Evolutionary conservation across 2,329 filamentous ascomycete species (phyloP), one percentile per base, ranked within the genome.

Genomic region (Diplodia intermedia): DNA sequence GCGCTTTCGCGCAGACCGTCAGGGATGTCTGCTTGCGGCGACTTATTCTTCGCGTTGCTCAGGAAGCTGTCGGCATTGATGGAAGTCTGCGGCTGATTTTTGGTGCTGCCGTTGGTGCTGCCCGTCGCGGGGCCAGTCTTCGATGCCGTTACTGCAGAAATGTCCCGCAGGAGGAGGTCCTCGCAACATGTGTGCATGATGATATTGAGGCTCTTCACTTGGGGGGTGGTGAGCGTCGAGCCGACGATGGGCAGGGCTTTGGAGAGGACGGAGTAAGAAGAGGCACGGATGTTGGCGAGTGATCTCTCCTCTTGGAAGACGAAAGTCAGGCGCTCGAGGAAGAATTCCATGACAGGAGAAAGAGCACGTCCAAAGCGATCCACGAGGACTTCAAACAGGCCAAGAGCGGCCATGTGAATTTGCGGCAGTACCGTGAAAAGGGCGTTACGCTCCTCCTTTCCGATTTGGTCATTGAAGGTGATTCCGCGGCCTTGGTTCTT

Each of bases 401-500:
- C 79, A 66, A 97, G 80, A n/a, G 88, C 86, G 15, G 90, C 88
- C 15, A 89, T 79, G 74, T 97, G 93, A 49, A 97, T 86, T 11
- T 86, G 83, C 4, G 94, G 91, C 12, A 97, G 83, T 20, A 87
- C 83, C 56, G 86, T 82, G 87, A 91, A 94, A 3, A 97, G 84
- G 54, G 89, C 87, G 65, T 97, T 92, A 69, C 90, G 90, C 79
- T 97, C 94, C 61, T 96, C 91, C 69, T 90, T 87, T 38, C 89
- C 86, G 70, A 95, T 87, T 70, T 92, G 90, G 8, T 89, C 84
- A 72, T 93, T 94, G 69, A 89, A 11, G 66, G 68, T 36, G 71
- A 75, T 14, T 73, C 74, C 47, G 73, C 73, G 15, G 68, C 79
- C 1, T 81, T 83, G 71, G 83, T 50, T 49, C 26, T 65, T 68